phyloP scores from a whole-genome alignment of 2,329 filamentous ascomycete genomes.

The Dothideomycetes sp. region DNA sequence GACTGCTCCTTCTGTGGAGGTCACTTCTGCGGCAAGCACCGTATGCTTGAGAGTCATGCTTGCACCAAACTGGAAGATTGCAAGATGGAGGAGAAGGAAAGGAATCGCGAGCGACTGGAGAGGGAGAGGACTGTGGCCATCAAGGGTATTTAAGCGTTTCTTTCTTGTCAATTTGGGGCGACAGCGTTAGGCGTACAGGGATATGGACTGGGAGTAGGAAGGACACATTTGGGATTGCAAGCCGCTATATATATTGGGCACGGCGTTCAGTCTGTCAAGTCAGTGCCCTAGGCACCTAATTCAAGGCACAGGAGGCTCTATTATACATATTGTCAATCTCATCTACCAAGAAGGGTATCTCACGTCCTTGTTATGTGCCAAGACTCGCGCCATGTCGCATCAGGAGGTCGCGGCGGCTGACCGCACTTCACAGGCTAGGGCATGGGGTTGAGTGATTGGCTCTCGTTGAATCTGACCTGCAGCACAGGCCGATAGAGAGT shows the following conservation, averaged over 20 bases:
- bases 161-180: not conserved
- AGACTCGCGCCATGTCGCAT: too few relatives aligned
- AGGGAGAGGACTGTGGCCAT: conserved; percentile 89
- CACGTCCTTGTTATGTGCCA: too few relatives aligned
- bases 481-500: too few relatives aligned
- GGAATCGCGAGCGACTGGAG: conserved; percentile 86
- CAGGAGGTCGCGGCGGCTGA: too few relatives aligned
- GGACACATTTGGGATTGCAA: not conserved
- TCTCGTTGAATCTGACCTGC: too few relatives aligned
- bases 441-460: too few relatives aligned
- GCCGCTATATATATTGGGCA: not conserved
- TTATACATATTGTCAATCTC: too few relatives aligned
- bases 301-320: too few relatives aligned
- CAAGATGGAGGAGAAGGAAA: conserved; percentile 92
- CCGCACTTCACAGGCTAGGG: too few relatives aligned
- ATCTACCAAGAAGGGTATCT: too few relatives aligned
- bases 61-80: conserved; percentile 90
- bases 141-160: conserved; percentile 57
- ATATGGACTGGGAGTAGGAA: not conserved
- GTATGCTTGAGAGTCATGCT: conserved; percentile 87
- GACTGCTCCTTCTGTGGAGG: conserved; percentile 93
- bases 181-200: not conserved
- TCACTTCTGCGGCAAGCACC: conserved; percentile 90
- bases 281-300: conserved; percentile 5
- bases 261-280: too few relatives aligned